These are phyloP conservation scores for Seiridium unicorne DNA, from an alignment of 2,329 filamentous ascomycete species.

Conservation along the genomic window DNA sequence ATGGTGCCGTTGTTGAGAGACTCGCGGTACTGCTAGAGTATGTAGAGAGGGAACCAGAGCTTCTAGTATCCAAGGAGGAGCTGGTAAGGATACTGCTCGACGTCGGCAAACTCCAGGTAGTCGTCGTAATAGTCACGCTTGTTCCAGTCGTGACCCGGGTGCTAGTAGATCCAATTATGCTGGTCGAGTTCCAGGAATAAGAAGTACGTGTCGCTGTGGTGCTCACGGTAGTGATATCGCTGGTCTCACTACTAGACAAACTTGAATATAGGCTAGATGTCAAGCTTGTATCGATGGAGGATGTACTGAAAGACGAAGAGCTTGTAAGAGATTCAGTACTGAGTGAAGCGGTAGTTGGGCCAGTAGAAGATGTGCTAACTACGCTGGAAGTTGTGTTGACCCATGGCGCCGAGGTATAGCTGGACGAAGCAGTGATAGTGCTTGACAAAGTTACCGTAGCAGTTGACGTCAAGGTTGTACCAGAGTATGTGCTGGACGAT, in stretches of 20 bases:
- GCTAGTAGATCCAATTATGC: not conserved
- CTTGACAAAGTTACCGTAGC: not conserved
- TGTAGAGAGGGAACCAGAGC: not conserved
- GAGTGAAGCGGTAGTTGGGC: not conserved
- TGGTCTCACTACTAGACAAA: not conserved
- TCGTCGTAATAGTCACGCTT: not conserved
- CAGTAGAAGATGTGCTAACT: not conserved
- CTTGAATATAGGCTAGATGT: not conserved
- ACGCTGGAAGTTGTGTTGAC: not conserved
- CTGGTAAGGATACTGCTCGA: not conserved
- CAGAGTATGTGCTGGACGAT: not conserved
- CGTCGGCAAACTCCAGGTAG: not conserved
- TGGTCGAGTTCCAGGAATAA: slow-evolving; percentile 6
- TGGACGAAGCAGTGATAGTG: not conserved
- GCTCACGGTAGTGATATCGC: not conserved
- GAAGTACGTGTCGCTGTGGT: not conserved
- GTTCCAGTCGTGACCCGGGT: not conserved
- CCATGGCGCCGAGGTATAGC: not conserved
- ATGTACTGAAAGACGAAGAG: not conserved
- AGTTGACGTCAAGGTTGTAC: not conserved
- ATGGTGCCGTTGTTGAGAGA: not conserved
- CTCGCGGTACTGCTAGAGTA: not conserved
- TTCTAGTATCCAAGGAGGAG: not conserved
- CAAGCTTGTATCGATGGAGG: not conserved
- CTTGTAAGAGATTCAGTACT: not conserved